Percentiles rank a stretch among this genome's conserved stretches.
Evolutionary conservation across 73 alveolate genomes (phyloP).

Genomic region (Paramecium biaurelia): DNA sequence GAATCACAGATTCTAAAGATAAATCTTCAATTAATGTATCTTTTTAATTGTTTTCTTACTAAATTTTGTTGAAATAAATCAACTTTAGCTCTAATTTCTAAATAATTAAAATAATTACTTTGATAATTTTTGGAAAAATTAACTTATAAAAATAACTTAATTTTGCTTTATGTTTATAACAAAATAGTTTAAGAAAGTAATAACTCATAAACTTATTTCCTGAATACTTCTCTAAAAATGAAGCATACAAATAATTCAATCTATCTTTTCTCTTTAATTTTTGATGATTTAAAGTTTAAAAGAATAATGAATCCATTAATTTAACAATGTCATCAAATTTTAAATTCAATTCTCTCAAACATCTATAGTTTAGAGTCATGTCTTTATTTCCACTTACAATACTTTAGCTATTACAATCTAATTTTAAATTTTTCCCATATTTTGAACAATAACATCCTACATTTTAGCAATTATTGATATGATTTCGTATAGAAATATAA

Average conservation of each 20-base stretch:
- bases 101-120: neutral
- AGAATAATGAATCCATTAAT: neutral
- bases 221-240: neutral
- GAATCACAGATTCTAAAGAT: neutral
- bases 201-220: conserved; percentile 35
- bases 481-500: neutral
- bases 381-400: neutral
- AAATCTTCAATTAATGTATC: neutral
- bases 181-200: neutral
- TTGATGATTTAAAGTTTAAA: neutral
- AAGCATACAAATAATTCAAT: neutral
- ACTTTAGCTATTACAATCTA: neutral
- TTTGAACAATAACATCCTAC: neutral
- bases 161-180: neutral
- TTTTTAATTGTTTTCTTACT: neutral
- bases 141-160: neutral
- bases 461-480: neutral
- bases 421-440: conserved; percentile 8
- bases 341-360: conserved; percentile 14
- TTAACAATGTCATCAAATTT: conserved; percentile 6
- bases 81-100: neutral
- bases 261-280: neutral
- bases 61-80: neutral
- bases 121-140: neutral
- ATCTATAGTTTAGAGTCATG: neutral